Evolutionary conservation across 805 yeast species (phyloP), one percentile per base, ranked within the genome.

Genomic region (Ogataea dorogensis): DNA sequence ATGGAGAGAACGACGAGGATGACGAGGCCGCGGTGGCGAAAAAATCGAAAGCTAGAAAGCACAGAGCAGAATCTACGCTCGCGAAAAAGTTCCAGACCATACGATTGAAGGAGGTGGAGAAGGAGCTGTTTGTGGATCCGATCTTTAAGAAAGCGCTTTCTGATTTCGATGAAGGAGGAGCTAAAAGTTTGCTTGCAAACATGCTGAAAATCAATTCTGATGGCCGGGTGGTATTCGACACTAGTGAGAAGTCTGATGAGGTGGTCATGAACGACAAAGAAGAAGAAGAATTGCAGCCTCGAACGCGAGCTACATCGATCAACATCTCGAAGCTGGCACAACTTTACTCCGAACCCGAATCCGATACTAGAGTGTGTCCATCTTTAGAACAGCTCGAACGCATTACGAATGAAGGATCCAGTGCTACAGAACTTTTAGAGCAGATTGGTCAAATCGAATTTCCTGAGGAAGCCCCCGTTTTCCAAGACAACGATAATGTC

Each of bases 131-230:
- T 4, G 68, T 72, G 12, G 79, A 75, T 47, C 81, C 81, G 1
- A 64, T 75, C n/a, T 75, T 75, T 51, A 75, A 73, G 45, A 59
- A 72, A 42, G 78, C 79, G 0, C 56, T 75, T 36, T 67, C 80
- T 0, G 78, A 73, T 33, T 75, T 75, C 44, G 81, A 75, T 53
- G 80, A 75, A 58, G 81, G 80, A n/a, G 81, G 81, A 1, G 76
- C 80, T 13, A 73, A 72, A 45, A 68, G 77, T 43, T 56, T 75
- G 31, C 56, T 75, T 16, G 57, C 71, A 39, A 75, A 75, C 46
- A 68, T 77, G 32, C 58, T 75, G 31, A 65, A 61, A 38, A 65
- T 73, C 28, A 74, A 73, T 39, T 23, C 56, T 2, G 50, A 66
- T 0, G 75, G 78, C 1, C 52, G 77, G 26, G 71, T 75, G 11